phyloP scores from a whole-genome alignment of 1,139 yeast species.

The Blastobotrys proliferans region DNA sequence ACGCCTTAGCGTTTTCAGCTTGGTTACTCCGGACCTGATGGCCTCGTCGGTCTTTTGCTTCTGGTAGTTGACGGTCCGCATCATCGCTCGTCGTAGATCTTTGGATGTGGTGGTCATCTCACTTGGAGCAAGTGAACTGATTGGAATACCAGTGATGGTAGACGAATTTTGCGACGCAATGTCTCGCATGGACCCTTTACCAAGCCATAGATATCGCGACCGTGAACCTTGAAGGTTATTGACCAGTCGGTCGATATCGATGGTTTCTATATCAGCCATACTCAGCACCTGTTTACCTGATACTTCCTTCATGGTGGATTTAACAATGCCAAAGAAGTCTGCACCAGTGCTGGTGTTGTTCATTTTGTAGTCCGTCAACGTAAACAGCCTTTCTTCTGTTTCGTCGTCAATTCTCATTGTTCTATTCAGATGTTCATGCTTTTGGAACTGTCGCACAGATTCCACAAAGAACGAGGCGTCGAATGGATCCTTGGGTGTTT shows the following conservation, averaged over 20 bases:
- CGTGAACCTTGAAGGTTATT: slow-evolving; percentile 44
- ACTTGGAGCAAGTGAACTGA: slow-evolving; percentile 22
- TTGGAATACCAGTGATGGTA: slow-evolving; percentile 25
- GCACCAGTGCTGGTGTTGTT: slow-evolving; percentile 21
- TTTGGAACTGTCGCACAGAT: slow-evolving; percentile 65
- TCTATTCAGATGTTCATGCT: slow-evolving; percentile 55
- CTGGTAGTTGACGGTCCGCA: slow-evolving; percentile 20
- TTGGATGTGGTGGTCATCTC: slow-evolving; percentile 16
- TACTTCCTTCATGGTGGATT: slow-evolving; percentile 69
- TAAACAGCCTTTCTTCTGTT: slow-evolving; percentile 58
- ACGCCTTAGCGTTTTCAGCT: slow-evolving; percentile 8
- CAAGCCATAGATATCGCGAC: slow-evolving; percentile 48
- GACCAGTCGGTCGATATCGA: slow-evolving; percentile 45
- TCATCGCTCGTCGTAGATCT: slow-evolving; percentile 25
- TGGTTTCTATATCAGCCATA: slow-evolving; percentile 48
- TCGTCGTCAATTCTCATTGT: slow-evolving; percentile 59
- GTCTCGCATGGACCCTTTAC: slow-evolving; percentile 36
- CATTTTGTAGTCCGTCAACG: slow-evolving; percentile 50
- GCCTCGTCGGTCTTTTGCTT: slow-evolving; percentile 22
- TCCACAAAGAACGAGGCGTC: slow-evolving; percentile 63
- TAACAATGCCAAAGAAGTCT: slow-evolving; percentile 63
- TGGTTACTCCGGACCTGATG: slow-evolving; percentile 19
- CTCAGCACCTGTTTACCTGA: slow-evolving; percentile 42
- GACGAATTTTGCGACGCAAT: slow-evolving; percentile 2
- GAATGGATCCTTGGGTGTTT: slow-evolving; percentile 82